A percentile compares a stretch with the other conserved stretches of the same genome.
These are phyloP conservation scores for Pseudogymnoascus sp. DNA, from an alignment of 2,329 filamentous ascomycete species.

Conservation along the genomic window DNA sequence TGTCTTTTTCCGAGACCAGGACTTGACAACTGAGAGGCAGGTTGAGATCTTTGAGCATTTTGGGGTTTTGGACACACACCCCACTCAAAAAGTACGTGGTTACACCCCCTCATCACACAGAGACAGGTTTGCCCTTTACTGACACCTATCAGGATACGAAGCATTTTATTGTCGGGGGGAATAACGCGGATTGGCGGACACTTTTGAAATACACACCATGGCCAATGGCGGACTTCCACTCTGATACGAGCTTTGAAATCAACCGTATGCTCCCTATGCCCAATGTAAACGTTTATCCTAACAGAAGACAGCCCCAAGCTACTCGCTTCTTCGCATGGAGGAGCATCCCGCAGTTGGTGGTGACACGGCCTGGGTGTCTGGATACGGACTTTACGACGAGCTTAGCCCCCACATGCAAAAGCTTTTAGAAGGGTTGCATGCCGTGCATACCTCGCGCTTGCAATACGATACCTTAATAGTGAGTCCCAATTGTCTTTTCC, in stretches of 20 bases:
- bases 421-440: constrained; percentile 19
- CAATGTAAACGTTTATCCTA: background rate
- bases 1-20: constrained; percentile 21
- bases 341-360: constrained; percentile 10
- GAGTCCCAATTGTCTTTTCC: background rate
- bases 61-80: constrained; percentile 17
- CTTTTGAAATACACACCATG: constrained; percentile 11
- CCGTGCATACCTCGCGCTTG: constrained; percentile 20
- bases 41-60: constrained; percentile 20
- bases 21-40: constrained; percentile 21
- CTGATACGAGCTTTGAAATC: constrained; percentile 12
- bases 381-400: constrained; percentile 21
- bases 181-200: constrained; percentile 7
- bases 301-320: constrained; percentile 1
- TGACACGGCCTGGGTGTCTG: constrained; percentile 17
- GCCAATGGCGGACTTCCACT: constrained; percentile 11
- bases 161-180: constrained; percentile 11
- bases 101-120: background rate
- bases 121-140: background rate
- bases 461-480: constrained; percentile 17
- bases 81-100: constrained; percentile 1
- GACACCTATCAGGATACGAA: background rate
- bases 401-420: constrained; percentile 19
- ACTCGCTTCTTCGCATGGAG: constrained; percentile 12
- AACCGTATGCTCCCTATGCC: background rate